Percentiles rank a stretch among this genome's conserved stretches.
phyloP scores from a whole-genome alignment of 1,284 basidiomycete genomes.

The Peniophora sp. region DNA sequence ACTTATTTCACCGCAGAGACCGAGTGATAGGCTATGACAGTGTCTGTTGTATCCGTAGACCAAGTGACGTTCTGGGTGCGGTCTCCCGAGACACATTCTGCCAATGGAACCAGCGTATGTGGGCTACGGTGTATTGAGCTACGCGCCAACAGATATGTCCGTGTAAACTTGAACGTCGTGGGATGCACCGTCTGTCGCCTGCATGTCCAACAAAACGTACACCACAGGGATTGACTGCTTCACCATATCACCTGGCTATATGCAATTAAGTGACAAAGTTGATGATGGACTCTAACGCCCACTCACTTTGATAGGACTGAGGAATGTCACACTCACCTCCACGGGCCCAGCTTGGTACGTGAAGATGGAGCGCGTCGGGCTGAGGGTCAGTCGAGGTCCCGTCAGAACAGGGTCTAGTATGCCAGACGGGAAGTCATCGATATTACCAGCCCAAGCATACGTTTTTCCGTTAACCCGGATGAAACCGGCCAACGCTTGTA shows the following conservation, averaged over 20 bases:
- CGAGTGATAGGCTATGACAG: not conserved
- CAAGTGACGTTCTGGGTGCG: not conserved
- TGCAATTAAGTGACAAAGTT: not conserved
- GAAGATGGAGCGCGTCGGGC: conserved; percentile 8
- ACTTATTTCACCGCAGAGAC: not conserved
- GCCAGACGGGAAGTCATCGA: too few relatives aligned
- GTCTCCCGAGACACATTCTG: conserved; percentile 1
- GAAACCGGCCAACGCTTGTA: not conserved
- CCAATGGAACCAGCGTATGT: too few relatives aligned
- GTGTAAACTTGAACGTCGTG: conserved; percentile 12
- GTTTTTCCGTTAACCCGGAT: not conserved
- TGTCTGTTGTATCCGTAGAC: not conserved
- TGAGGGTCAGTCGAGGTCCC: conserved; percentile 7
- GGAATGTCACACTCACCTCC: conserved; percentile 8
- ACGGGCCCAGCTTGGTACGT: conserved; percentile 9
- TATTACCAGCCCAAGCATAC: not conserved
- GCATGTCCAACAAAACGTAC: conserved; percentile 10
- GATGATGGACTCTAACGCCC: not conserved
- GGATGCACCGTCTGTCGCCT: conserved; percentile 6
- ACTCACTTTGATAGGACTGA: conserved; percentile 12
- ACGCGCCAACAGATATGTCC: conserved; percentile 9
- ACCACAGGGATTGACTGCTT: conserved; percentile 14
- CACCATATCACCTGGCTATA: conserved; percentile 1
- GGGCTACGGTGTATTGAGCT: not conserved
- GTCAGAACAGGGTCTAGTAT: not conserved